Evolutionary conservation across 2,329 filamentous ascomycete genomes (phyloP), one percentile per base, ranked within the genome.

Genomic region (Talaromyces sp.): DNA sequence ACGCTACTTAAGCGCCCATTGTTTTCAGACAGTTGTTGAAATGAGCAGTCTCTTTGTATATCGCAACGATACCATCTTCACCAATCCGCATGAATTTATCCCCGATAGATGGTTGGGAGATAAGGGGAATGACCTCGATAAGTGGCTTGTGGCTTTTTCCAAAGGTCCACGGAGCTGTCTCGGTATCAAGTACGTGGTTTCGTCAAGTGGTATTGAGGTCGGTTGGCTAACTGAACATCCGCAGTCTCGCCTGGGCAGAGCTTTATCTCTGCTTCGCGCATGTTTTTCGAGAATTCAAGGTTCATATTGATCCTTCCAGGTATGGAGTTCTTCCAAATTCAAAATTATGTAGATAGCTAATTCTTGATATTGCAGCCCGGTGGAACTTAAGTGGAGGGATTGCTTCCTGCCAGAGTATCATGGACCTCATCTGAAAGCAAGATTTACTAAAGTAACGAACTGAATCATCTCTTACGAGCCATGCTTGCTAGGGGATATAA

Each of bases 61-160:
- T 54, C 63, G 63, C 31, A 71, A 69, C 40, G 69, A 69, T 47
- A 65, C 66, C 2, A 76, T 80, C 59, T 81, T 81, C 67, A 69
- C 69, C 34, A 68, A 76, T 19, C 72, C 79, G 0, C 59, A 72
- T 5, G 65, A 68, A 5, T 83, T 79, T 63, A 66, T 73, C 5
- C 81, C 81, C 3, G 77, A 82, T 63, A 71, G 80, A 25, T 83
- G 80, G 80, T 61, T 79, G 3, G 71, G 70, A 0, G 68, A 67
- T 6, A 64, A 70, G 19, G 69, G 66, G 0, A 67, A 68, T 15
- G 75, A 77, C 40, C 69, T 76, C 27, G 73, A 72, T 51, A 71
- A 69, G 5, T 79, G 72, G n/a, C 65, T 81, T 13, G 77, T 82
- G 29, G 72, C 81, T 0, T 84, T 84, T 68, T 78, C 76, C 0